A percentile compares a stretch with the other conserved stretches of the same genome.
phyloP scores from a whole-genome alignment of 1,284 basidiomycete genomes.

The Taiwanofungus camphoratus region DNA sequence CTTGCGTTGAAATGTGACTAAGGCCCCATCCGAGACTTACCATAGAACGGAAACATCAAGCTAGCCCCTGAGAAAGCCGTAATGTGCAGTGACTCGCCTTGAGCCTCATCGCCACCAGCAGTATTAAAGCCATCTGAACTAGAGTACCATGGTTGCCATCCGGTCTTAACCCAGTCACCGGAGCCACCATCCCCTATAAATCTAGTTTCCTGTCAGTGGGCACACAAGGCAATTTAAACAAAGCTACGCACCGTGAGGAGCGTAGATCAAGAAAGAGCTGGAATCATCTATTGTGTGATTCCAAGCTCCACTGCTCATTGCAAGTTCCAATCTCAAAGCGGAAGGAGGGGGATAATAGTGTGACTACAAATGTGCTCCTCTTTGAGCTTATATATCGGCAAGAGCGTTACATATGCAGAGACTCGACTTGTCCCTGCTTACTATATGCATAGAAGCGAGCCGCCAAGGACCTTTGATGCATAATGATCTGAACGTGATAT shows the following conservation, averaged over 20 bases:
- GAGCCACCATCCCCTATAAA: slow-evolving; percentile 20
- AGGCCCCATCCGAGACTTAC: slow-evolving; percentile 9
- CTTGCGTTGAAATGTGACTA: neutral
- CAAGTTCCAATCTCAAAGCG: too few relatives aligned
- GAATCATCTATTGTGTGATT: slow-evolving; percentile 23
- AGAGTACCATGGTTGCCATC: slow-evolving; percentile 27
- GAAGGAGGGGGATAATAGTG: neutral
- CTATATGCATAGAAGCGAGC: too few relatives aligned
- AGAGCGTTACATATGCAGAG: too few relatives aligned
- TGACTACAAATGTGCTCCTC: too few relatives aligned
- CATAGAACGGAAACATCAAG: slow-evolving; percentile 23
- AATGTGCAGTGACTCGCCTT: slow-evolving; percentile 21
- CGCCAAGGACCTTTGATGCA: too few relatives aligned
- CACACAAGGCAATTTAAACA: neutral
- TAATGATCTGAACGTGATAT: neutral
- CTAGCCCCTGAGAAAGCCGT: slow-evolving; percentile 22
- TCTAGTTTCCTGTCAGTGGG: neutral
- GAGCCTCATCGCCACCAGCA: slow-evolving; percentile 10
- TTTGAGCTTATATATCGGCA: too few relatives aligned
- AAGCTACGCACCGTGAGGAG: slow-evolving; percentile 18
- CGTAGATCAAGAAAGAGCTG: slow-evolving; percentile 17
- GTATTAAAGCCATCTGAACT: slow-evolving; percentile 19
- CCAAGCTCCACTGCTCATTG: slow-evolving; percentile 8
- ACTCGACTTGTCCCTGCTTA: too few relatives aligned
- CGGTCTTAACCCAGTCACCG: slow-evolving; percentile 13